Base-by-base conservation (phyloP, 73 alveolate genomes). In the Stentor coeruleus region DNA sequence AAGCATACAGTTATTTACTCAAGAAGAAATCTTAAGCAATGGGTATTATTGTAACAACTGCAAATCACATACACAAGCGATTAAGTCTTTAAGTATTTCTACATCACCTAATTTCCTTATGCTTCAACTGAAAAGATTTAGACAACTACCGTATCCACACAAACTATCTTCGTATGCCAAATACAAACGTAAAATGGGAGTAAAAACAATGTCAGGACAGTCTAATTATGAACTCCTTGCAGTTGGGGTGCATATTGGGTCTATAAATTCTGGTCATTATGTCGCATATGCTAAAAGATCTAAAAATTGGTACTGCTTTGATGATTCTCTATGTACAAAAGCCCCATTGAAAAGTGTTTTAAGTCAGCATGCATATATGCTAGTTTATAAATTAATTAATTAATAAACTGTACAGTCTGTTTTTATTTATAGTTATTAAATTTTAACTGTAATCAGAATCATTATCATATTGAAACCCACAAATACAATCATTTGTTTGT, bases 191-290 rank as follows among this genome's bases (percentile, higher is more conserved):
- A 0, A 31, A 66, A 66, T 66, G 79, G 33, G 36, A 1, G 0
- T 66, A 14, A 31, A 33, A 66, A 66, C 20, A 28, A 14, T 66
- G n/a, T 26, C 42, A 66, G 41, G 2, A 31, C n/a, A 20, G 15
- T 28, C 1, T 2, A 26, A 75, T 37, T 75, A 75, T 75, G 83
- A 75, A 75, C 72, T 75, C 35, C n/a, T 39, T 20, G 77, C 59
- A 75, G 83, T 75, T n/a, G 72, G 35, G 20, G 72, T 75, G 11
- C 83, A 75, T 66, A 75, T 20, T n/a, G 83, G 83, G 72, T 39
- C 83, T 26, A 40, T 75, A 20, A 35, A 38, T 35, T 14, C n/a
- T 39, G 83, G 83, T 37, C 83, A 75, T n/a, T 75, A 75, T 38
- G 14, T 75, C 1, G 0, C 83, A 20, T 75, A 75, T 75, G 77